Evolutionary conservation across 2,329 filamentous ascomycete species (phyloP).

Genomic region (Plectosphaerella plurivora): DNA sequence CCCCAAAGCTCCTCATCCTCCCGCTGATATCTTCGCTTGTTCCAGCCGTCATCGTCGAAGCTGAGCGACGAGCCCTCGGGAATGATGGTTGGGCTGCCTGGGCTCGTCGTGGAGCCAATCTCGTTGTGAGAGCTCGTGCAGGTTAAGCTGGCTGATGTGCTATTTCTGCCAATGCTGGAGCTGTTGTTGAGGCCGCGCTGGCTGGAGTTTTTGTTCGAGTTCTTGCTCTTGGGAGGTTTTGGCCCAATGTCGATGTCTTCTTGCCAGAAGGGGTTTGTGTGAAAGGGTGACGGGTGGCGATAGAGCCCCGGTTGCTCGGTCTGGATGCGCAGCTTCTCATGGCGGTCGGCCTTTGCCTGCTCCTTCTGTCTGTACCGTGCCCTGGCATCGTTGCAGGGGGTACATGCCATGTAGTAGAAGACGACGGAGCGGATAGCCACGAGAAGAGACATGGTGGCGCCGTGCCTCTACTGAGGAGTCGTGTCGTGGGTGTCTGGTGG

Average conservation of each 20-base stretch:
- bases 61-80: constrained; percentile 42
- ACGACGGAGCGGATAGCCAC: constrained; percentile 68
- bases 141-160: constrained; percentile 35
- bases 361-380: constrained; percentile 67
- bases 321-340: constrained; percentile 60
- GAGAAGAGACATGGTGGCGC: constrained; percentile 37
- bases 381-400: constrained; percentile 69
- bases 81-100: constrained; percentile 36
- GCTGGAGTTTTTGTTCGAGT: constrained; percentile 46
- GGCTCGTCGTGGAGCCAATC: constrained; percentile 27
- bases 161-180: constrained; percentile 45
- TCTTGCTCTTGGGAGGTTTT: constrained; percentile 61
- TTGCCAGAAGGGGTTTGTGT: constrained; percentile 83
- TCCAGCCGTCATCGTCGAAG: constrained; percentile 59
- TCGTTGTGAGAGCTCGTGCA: constrained; percentile 30
- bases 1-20: constrained; percentile 89
- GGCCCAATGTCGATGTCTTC: constrained; percentile 85
- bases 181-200: constrained; percentile 58
- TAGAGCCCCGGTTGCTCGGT: constrained; percentile 70
- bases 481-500: constrained; percentile 1
- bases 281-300: constrained; percentile 75
- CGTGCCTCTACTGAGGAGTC: neutral
- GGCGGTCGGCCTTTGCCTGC: constrained; percentile 63
- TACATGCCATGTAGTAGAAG: constrained; percentile 75
- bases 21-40: constrained; percentile 73